Base-by-base conservation (phyloP, 805 yeast genomes). In the Myxozyma melibiosi region DNA sequence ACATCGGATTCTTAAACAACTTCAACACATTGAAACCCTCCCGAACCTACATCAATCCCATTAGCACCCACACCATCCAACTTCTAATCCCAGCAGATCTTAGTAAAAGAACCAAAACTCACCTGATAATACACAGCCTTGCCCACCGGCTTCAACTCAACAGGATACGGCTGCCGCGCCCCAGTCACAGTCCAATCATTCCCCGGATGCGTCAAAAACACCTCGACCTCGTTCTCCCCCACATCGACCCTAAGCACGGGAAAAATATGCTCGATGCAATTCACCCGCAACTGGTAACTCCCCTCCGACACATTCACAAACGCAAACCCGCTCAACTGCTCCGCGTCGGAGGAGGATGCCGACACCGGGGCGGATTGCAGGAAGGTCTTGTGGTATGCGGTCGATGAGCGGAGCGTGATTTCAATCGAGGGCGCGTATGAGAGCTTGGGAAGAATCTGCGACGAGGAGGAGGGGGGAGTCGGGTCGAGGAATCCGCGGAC, bases 1-100 rank as follows among this genome's bases (percentile, higher is more conserved):
- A 71, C 67, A 71, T 71, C 9, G 76, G 76, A 53, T 67, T 67
- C 59, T 66, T 66, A 61, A 74, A 33, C 64, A 73, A 68, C 30
- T 56, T 55, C 37, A 68, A 42, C 11, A 72, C 43, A 39, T 70
- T 68, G 58, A 70, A 70, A 24, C 61, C 63, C 27, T 68, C 69
- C 11, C 73, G 63, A 18, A 42, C 13, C 61, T 57, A 31, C 9
- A 25, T 4, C 40, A 22, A 4, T 3, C 25, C 31, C n/a, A 35
- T 24, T n/a, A 50, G 7, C 3, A 18, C 31, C 16, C 16, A 27
- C n/a, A n/a, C n/a, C n/a, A n/a, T n/a, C n/a, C n/a, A n/a, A n/a
- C n/a, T n/a, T n/a, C n/a, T n/a, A n/a, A n/a, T n/a, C n/a, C n/a
- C n/a, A n/a, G n/a, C n/a, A n/a, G n/a, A n/a, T n/a, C n/a, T n/a